These are phyloP conservation scores for Botrytis fabae DNA, from an alignment of 2,329 filamentous ascomycete genomes.

Conservation along the genomic window DNA sequence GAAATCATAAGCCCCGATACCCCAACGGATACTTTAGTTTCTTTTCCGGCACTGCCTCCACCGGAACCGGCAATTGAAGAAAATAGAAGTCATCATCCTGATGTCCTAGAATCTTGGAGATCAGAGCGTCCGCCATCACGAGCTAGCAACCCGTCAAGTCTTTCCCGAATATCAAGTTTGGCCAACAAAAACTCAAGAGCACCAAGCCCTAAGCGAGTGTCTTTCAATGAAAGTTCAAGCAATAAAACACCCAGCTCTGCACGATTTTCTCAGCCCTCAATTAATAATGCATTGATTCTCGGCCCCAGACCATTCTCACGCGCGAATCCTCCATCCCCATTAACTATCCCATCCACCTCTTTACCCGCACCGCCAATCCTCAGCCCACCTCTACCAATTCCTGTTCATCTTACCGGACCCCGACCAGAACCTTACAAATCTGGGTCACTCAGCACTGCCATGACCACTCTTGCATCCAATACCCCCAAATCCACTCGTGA, in stretches of 20 bases:
- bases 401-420: constrained; percentile 30
- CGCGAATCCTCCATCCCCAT: constrained; percentile 25
- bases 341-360: constrained; percentile 12
- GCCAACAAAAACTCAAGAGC: background rate
- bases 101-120: background rate
- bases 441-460: background rate
- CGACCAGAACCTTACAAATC: constrained; percentile 25
- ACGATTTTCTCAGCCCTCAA: background rate
- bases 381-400: constrained; percentile 25
- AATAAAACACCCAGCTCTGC: background rate
- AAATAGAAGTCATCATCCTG: background rate
- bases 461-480: background rate
- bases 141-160: background rate
- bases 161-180: background rate
- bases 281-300: background rate
- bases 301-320: background rate
- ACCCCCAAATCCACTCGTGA: constrained; percentile 3
- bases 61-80: too few species aligned
- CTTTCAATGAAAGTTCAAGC: background rate
- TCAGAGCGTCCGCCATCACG: background rate
- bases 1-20: constrained; percentile 13
- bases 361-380: constrained; percentile 30
- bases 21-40: constrained; percentile 8
- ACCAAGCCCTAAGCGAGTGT: background rate
- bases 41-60: constrained; percentile 5